These are phyloP conservation scores for Ceratobasidium sp. DNA, from an alignment of 1,284 basidiomycete species.

Conservation along the genomic window DNA sequence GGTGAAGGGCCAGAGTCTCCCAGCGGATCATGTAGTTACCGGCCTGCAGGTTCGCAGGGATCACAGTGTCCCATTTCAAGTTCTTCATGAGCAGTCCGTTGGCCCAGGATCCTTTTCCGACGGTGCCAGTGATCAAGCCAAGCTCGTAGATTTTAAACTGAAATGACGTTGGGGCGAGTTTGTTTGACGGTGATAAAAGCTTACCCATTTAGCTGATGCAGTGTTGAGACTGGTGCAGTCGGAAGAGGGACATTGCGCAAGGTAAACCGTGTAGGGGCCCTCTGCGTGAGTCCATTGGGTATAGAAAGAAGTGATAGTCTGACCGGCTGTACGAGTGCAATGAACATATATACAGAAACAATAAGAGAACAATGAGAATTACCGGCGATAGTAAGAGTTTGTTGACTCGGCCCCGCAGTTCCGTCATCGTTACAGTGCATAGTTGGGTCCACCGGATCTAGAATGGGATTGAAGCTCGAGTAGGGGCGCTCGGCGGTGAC, in stretches of 20 bases:
- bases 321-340: conserved; percentile 27
- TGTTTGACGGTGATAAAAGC: not conserved
- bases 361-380: not conserved
- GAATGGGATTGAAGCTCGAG: conserved; percentile 41
- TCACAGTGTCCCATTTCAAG: conserved; percentile 38
- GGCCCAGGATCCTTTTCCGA: conserved; percentile 39
- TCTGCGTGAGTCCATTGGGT: conserved; percentile 43
- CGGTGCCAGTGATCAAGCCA: conserved; percentile 41
- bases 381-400: conserved; percentile 18
- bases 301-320: conserved; percentile 36
- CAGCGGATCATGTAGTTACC: conserved; percentile 38
- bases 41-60: conserved; percentile 38
- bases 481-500: conserved; percentile 40
- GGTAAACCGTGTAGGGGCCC: conserved; percentile 39
- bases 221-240: conserved; percentile 44
- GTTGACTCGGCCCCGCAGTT: conserved; percentile 1
- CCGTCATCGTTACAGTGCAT: conserved; percentile 40
- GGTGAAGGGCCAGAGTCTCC: conserved; percentile 40
- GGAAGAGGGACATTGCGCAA: conserved; percentile 41
- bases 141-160: conserved; percentile 37
- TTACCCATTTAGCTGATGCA: conserved; percentile 38
- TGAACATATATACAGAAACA: not conserved
- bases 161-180: not conserved
- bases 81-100: conserved; percentile 39
- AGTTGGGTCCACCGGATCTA: conserved; percentile 34